Percentiles rank a stretch among this genome's conserved stretches.
phyloP scores from a whole-genome alignment of 495 filamentous ascomycete genomes.

The Aspergillus ostianus region DNA sequence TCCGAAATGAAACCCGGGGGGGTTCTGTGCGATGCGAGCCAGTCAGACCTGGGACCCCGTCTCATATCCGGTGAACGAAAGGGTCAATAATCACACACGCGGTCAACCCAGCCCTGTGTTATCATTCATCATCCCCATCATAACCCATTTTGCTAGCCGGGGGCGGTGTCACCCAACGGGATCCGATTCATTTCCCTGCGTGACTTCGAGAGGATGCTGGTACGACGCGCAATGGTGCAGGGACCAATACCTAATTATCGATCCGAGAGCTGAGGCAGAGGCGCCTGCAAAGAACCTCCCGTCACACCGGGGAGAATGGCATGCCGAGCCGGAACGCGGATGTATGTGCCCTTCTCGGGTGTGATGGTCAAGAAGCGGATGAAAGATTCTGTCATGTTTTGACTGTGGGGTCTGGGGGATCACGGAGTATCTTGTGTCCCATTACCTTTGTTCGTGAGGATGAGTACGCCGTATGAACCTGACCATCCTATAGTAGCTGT shows the following conservation, averaged over 20 bases:
- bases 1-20: not conserved
- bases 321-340: not conserved
- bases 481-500: too few relatives aligned
- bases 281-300: not conserved
- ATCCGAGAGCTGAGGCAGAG: not conserved
- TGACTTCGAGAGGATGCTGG: not conserved
- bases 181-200: constrained; percentile 1
- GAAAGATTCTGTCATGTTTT: not conserved
- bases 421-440: not conserved
- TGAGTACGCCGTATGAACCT: not conserved
- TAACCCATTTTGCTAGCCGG: not conserved
- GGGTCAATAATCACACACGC: not conserved
- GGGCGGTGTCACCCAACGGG: not conserved
- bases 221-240: constrained; percentile 1
- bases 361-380: not conserved
- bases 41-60: not conserved
- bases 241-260: constrained; percentile 8
- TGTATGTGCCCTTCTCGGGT: constrained; percentile 3
- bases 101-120: not conserved
- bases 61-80: not conserved
- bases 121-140: not conserved
- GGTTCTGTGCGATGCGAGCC: not conserved
- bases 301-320: constrained; percentile 3
- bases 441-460: not conserved
- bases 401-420: not conserved